Base-by-base conservation (phyloP, 2,329 filamentous ascomycete species). In the Colletotrichum sp. region DNA sequence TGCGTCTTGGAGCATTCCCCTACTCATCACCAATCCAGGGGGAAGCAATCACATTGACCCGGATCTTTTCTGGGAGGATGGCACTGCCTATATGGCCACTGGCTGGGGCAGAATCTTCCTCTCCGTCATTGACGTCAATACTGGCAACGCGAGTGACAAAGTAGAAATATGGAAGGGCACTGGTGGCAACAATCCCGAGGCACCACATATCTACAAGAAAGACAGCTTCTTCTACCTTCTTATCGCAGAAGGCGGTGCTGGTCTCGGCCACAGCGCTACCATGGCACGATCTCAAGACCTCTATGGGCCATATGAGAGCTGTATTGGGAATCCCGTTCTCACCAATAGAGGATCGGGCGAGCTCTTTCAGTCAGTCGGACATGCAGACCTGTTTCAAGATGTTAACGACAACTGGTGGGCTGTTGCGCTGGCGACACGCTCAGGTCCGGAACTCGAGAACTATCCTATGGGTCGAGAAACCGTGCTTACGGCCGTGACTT, bases 221-320 rank as follows among this genome's bases (percentile, higher is more conserved):
- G 85, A 84, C 7, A 81, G 79, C 0, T 88, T 83, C 64, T 88
- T 86, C 65, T 88, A 88, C 72, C 81, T 88, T 6, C 83, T 88
- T 62, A 88, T 87, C 6, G 85, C 86, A 0, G 87, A 88, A 60
- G 87, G 86, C 0, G 88, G 87, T 13, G 89, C 88, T 2, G 81
- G 79, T 5, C 79, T 79, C 3, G 78, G 83, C 16, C 86, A 88
- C 66, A 81, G 83, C 57, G 80, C 84, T 15, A 85, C 82, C 1
- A 84, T 86, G 24, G 85, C 85, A 0, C 81, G 85, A 1, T 81
- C 85, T 0, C 77, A 67, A 10, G 76, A 80, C 49, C 81, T 85
- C 18, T 83, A 72, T 15, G 86, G 85, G 0, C 86, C 85, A 0
- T 87, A 85, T 68, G 82, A 85, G 26, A 76, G 78, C 0, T 84